Percentiles rank a stretch among this genome's conserved stretches.
Conservation (phyloP, 768 basidiomycete genomes). For the Leucocoprinus birnbaumii region DNA sequence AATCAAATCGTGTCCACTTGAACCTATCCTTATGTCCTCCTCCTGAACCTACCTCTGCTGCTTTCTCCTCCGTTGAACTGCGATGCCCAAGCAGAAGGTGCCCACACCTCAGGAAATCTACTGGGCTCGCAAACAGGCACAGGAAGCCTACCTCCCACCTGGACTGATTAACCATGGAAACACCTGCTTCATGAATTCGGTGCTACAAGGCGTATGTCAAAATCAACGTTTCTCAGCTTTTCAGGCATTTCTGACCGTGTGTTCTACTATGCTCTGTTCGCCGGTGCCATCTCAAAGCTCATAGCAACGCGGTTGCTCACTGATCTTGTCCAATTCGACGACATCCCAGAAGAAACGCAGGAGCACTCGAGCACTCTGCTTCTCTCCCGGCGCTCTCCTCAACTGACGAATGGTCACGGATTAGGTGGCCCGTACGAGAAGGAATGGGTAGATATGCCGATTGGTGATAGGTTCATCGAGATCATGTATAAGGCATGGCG, state of each 20-base stretch:
- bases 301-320: constrained; percentile 63
- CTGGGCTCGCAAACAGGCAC: constrained; percentile 51
- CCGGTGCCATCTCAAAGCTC: constrained; percentile 36
- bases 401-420: constrained; percentile 65
- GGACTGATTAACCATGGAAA: constrained; percentile 81
- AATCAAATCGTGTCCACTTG: neutral
- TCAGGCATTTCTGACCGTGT: neutral
- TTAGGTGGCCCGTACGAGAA: constrained; percentile 49
- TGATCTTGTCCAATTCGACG: constrained; percentile 53
- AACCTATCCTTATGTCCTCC: constrained; percentile 1
- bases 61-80: neutral
- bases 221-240: neutral
- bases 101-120: constrained; percentile 64
- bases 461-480: constrained; percentile 65
- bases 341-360: constrained; percentile 41
- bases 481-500: constrained; percentile 65
- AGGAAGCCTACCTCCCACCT: constrained; percentile 70
- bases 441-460: constrained; percentile 60
- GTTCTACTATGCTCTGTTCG: constrained; percentile 5
- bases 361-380: constrained; percentile 35
- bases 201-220: constrained; percentile 76
- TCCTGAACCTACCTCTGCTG: neutral
- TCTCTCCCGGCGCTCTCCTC: constrained; percentile 55
- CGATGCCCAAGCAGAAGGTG: constrained; percentile 54
- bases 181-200: constrained; percentile 97